Percentiles rank a stretch among this genome's conserved stretches.
These are phyloP conservation scores for Talaromyces thailandensis DNA, from an alignment of 495 filamentous ascomycete species.

Conservation along the genomic window DNA sequence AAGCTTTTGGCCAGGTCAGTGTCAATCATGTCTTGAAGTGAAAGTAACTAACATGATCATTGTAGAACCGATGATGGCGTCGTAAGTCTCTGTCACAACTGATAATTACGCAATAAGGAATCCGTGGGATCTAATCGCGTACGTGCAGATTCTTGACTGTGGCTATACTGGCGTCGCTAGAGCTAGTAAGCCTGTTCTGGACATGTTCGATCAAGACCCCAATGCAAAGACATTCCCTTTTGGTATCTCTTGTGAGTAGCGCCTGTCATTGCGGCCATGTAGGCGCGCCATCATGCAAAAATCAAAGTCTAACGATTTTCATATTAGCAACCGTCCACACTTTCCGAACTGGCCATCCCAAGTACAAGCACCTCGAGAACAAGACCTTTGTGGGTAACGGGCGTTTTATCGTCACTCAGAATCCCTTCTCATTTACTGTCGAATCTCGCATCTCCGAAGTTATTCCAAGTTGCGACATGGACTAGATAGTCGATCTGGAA, in stretches of 20 bases:
- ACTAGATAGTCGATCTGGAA: background rate
- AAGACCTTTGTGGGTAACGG: background rate
- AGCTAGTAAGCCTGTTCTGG: background rate
- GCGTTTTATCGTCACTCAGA: background rate
- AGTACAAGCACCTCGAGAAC: conserved; percentile 1
- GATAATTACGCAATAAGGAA: background rate
- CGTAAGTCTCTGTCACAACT: background rate
- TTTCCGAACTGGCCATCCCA: background rate
- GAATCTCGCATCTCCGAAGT: background rate
- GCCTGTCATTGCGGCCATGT: background rate
- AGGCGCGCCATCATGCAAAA: background rate
- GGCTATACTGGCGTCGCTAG: background rate
- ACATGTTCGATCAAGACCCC: background rate
- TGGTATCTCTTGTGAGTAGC: background rate
- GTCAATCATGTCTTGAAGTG: background rate
- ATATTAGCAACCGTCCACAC: background rate
- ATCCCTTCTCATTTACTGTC: background rate
- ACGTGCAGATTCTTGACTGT: background rate
- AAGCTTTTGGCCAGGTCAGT: background rate
- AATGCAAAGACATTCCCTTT: conserved; percentile 1
- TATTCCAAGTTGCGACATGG: background rate
- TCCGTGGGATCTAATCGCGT: background rate
- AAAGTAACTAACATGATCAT: background rate
- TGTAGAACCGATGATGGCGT: background rate
- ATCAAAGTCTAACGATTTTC: background rate